Evolutionary conservation across 1,284 basidiomycete species (phyloP), one percentile per base, ranked within the genome.

Genomic region (Irpex sp.): DNA sequence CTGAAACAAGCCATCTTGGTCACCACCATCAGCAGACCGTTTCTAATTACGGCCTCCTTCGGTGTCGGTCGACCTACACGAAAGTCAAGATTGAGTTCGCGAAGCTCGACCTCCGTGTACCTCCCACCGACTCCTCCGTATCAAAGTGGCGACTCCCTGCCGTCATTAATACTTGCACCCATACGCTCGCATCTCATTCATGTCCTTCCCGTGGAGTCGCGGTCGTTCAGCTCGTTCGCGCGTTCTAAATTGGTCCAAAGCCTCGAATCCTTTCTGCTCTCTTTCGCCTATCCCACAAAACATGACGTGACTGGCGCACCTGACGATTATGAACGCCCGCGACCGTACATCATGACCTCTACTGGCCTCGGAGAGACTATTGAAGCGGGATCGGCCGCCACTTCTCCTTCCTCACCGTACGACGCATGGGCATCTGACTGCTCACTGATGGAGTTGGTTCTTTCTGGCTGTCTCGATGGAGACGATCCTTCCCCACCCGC

Each of bases 1-100:
- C 72, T 81, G 19, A 80, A 79, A 68, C 75, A 78, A 34, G 68
- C 76, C 5, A 80, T 81, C 61, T 75, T 81, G 17, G 74, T 79
- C 40, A 80, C 79, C 13, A 78, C 79, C 2, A 74, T 81, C 40
- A 73, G 74, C n/a, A 74, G 76, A 5, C 75, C 79, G 0, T 81
- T 79, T 66, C 72, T 81, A 51, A 69, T 71, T 15, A 64, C 74
- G 8, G 68, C 66, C 3, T 38, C 60, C 48, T 62, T 71, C 3
- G 49, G n/a, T n/a, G 31, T n/a, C 15, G 9, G 17, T 6, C 56
- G 37, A 52, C 59, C 48, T 31, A 49, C 37, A 40, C 63, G 63
- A 7, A 65, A 55, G 34, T 65, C 65, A 5, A 19, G 21, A 34
- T 5, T 58, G 34, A 47, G 54, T 60, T 44, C 64, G 7, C 62